phyloP scores from a whole-genome alignment of 164 flowering plant species.

The Vitis cinerea region DNA sequence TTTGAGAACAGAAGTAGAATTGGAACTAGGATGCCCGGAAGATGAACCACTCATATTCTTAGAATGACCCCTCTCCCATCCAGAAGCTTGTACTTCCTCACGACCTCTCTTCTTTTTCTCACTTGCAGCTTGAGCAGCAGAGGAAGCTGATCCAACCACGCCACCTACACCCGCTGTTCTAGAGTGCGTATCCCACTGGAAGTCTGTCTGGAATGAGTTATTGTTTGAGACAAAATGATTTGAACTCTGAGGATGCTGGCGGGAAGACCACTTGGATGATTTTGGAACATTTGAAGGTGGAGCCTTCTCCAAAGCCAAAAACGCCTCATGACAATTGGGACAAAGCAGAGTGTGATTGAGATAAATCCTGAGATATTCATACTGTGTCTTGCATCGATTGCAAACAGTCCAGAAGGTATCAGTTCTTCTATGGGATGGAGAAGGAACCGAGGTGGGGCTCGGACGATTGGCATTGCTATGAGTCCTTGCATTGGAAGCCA shows the following conservation, averaged over 20 bases:
- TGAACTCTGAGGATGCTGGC: constrained; percentile 26
- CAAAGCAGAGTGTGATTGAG: constrained; percentile 54
- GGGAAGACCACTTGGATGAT: constrained; percentile 19
- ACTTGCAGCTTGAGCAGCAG: constrained; percentile 36
- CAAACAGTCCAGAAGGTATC: constrained; percentile 68
- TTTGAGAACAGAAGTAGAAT: neutral
- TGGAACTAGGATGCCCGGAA: neutral
- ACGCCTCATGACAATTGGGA: constrained; percentile 52
- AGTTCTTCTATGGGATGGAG: constrained; percentile 18
- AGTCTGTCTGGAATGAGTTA: constrained; percentile 4
- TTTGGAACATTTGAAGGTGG: constrained; percentile 41
- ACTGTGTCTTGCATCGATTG: constrained; percentile 50
- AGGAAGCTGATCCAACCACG: constrained; percentile 16
- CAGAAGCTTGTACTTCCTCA: constrained; percentile 15
- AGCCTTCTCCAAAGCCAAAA: constrained; percentile 43
- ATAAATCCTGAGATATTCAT: constrained; percentile 55
- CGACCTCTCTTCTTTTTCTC: constrained; percentile 24
- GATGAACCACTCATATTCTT: constrained; percentile 1
- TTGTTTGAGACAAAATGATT: constrained; percentile 8
- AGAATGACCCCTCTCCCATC: constrained; percentile 5
- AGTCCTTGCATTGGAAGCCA: constrained; percentile 24
- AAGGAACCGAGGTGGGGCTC: constrained; percentile 13
- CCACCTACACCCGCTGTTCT: constrained; percentile 15
- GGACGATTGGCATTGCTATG: constrained; percentile 10
- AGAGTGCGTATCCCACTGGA: constrained; percentile 22